These are phyloP conservation scores for Mycosphaerella sp. DNA, from an alignment of 2,329 filamentous ascomycete species.

Conservation along the genomic window DNA sequence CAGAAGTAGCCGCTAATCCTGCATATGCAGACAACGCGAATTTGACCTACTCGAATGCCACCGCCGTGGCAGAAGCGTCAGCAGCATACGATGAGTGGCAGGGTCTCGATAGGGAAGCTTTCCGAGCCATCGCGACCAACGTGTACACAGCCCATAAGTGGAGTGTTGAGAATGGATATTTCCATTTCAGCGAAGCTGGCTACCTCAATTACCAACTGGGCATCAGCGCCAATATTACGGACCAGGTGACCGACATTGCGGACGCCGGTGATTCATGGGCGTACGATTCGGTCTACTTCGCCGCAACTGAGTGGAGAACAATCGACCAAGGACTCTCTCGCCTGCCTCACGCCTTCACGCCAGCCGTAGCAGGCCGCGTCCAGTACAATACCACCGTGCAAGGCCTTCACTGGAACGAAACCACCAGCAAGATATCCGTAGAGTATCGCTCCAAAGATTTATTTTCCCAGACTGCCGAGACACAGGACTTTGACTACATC, in stretches of 20 bases:
- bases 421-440: constrained; percentile 51
- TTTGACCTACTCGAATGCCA: constrained; percentile 33
- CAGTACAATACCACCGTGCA: constrained; percentile 54
- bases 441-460: constrained; percentile 49
- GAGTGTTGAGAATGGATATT: constrained; percentile 50
- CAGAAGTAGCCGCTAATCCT: constrained; percentile 44
- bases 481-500: constrained; percentile 58
- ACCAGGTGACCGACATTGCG: constrained; percentile 45
- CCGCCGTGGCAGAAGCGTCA: constrained; percentile 35
- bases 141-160: constrained; percentile 51
- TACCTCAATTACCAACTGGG: constrained; percentile 57
- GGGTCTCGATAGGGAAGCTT: constrained; percentile 30
- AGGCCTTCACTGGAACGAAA: constrained; percentile 49
- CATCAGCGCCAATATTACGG: constrained; percentile 50
- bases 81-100: constrained; percentile 37
- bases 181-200: constrained; percentile 59
- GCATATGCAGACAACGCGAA: constrained; percentile 24
- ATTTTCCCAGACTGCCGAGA: constrained; percentile 40
- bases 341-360: constrained; percentile 57
- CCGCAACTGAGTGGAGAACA: constrained; percentile 55
- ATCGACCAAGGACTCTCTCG: constrained; percentile 57
- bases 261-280: constrained; percentile 47
- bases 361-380: constrained; percentile 53
- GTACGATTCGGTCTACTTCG: constrained; percentile 56
- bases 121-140: constrained; percentile 38